Evolutionary conservation across 106 monocot genomes (phyloP).

Genomic region (Dendrobium officinale): DNA sequence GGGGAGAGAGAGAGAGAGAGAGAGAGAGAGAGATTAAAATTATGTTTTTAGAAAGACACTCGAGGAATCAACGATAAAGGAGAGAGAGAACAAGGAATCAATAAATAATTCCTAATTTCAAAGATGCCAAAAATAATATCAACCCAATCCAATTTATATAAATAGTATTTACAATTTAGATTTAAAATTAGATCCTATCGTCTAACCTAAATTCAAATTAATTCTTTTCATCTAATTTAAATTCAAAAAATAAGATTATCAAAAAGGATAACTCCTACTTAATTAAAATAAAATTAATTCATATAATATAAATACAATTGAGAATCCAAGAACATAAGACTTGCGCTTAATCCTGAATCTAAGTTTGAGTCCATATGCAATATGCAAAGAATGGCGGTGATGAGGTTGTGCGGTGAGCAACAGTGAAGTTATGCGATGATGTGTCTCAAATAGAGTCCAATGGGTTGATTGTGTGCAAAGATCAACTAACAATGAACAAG

Average conservation of each 20-base stretch:
- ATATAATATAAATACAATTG: not conserved
- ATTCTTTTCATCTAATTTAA: too few species aligned
- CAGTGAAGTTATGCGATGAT: too few species aligned
- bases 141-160: not conserved
- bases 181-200: not conserved
- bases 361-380: not conserved
- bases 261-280: not conserved
- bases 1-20: too few species aligned
- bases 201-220: too few species aligned
- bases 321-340: not conserved
- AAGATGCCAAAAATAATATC: not conserved
- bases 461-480: too few species aligned
- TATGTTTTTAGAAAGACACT: not conserved
- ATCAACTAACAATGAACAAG: too few species aligned
- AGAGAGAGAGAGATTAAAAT: not conserved
- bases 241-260: not conserved
- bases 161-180: not conserved
- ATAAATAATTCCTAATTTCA: not conserved
- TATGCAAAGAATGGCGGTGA: too few species aligned
- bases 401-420: too few species aligned
- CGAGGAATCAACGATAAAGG: not conserved
- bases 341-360: not conserved
- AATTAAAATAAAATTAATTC: not conserved
- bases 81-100: not conserved
- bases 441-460: too few species aligned